Conservation (phyloP, 495 filamentous ascomycete species). For the Bathelium albidoporum region DNA sequence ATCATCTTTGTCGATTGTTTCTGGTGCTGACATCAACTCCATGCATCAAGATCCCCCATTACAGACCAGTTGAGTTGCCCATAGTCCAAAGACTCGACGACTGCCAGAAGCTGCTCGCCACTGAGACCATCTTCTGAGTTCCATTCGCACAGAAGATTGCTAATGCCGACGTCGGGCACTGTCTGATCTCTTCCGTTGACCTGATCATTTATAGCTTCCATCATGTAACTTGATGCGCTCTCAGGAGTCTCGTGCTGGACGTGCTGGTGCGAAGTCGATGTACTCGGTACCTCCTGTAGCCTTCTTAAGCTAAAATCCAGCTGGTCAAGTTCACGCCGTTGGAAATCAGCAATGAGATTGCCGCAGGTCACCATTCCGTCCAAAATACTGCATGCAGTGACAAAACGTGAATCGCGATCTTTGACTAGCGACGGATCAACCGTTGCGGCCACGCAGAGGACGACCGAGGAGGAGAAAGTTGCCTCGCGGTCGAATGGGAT, state of each 20-base stretch:
- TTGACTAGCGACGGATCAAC: constrained; percentile 27
- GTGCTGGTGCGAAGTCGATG: background rate
- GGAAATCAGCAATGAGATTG: constrained; percentile 29
- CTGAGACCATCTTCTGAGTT: constrained; percentile 4
- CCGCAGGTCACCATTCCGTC: constrained; percentile 36
- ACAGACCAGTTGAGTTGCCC: background rate
- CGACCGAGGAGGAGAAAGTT: constrained; percentile 23
- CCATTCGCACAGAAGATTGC: background rate
- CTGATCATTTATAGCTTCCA: background rate
- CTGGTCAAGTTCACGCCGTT: constrained; percentile 3
- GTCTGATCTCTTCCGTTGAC: background rate
- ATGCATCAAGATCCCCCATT: constrained; percentile 1
- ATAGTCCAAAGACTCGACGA: background rate
- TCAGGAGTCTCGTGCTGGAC: background rate
- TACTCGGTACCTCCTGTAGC: background rate
- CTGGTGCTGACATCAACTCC: background rate
- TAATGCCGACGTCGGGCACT: background rate
- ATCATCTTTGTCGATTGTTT: background rate
- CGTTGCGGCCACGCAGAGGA: constrained; percentile 30
- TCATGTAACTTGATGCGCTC: background rate
- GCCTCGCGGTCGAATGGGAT: constrained; percentile 39
- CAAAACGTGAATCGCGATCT: constrained; percentile 28
- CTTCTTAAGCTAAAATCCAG: background rate
- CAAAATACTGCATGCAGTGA: constrained; percentile 31
- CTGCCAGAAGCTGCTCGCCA: constrained; percentile 3